phyloP scores from a whole-genome alignment of 148 eudicot species.

The Dysphania ambrosioides region DNA sequence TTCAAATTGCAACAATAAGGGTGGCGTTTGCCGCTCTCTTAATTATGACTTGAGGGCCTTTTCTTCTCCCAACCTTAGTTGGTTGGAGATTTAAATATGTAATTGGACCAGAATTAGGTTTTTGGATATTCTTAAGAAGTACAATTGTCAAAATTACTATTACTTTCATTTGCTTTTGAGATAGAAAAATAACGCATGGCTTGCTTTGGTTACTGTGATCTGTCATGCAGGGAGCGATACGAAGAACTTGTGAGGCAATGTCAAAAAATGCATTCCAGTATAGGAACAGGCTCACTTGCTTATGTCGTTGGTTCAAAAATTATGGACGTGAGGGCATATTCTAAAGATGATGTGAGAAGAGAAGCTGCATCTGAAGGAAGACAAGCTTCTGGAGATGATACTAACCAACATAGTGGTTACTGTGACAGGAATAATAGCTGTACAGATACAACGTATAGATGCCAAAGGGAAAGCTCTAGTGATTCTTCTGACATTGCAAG shows the following conservation, averaged over 20 bases:
- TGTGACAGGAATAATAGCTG: conserved; percentile 49
- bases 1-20: not conserved
- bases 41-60: not conserved
- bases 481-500: conserved; percentile 65
- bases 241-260: conserved; percentile 80
- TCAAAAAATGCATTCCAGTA: conserved; percentile 91
- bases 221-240: conserved; percentile 70
- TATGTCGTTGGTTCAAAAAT: conserved; percentile 90
- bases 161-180: not conserved
- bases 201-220: conserved; percentile 11
- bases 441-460: conserved; percentile 47
- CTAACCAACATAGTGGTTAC: conserved; percentile 38
- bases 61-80: not conserved
- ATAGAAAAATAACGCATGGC: not conserved
- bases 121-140: not conserved
- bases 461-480: conserved; percentile 65
- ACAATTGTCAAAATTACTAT: not conserved
- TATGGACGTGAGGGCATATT: conserved; percentile 85
- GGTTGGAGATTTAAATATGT: not conserved
- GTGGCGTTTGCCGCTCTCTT: not conserved
- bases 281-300: conserved; percentile 94
- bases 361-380: conserved; percentile 50
- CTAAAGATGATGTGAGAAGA: conserved; percentile 53
- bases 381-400: conserved; percentile 41
- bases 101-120: not conserved